Evolutionary conservation across 169 alveolate genomes (phyloP), one percentile per base, ranked within the genome.

Genomic region (Plasmodium malariae): DNA sequence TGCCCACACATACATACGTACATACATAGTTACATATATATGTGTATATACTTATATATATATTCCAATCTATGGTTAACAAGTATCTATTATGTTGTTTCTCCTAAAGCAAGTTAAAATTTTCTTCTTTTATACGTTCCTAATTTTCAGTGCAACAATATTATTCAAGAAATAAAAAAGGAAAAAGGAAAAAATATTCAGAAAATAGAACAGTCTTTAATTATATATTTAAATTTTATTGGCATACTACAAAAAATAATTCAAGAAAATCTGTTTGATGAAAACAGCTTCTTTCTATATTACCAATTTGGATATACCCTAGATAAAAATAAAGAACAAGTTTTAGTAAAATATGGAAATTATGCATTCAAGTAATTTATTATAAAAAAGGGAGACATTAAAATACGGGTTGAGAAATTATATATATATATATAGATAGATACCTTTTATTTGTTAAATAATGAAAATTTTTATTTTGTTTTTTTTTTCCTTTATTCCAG

Each of bases 241-340:
- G 51, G 51, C 26, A 34, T 70, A 21, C 28, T 83, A 83, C 65
- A 67, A 83, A 67, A 83, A 65, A 67, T 54, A 12, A 51, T 83
- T 24, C 85, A 83, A 48, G 91, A 67, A 83, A 83, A 83, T 67
- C 12, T 83, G 49, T 68, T 83, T 37, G 91, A 83, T 67, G 91
- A 83, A 67, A 65, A 83, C 17, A 49, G 36, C 6, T 83, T 83
- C 36, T 83, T 67, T 32, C 43, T 83, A 21, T 45, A 83, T 26
- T 83, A 83, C 30, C 91, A 83, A 65, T 83, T 83, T 68, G 21
- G 36, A 83, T 83, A 83, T 40, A 37, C 30, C 30, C 51, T 83
- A 37, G 70, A 83, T 32, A 83, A 67, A 70, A 83, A 65, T 60
- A 83, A 83, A 28, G 83, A 83, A 24, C 71, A 83, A 40, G 67